Evolutionary conservation across 2,329 filamentous ascomycete genomes (phyloP).

Genomic region (Pseudocercospora musae): DNA sequence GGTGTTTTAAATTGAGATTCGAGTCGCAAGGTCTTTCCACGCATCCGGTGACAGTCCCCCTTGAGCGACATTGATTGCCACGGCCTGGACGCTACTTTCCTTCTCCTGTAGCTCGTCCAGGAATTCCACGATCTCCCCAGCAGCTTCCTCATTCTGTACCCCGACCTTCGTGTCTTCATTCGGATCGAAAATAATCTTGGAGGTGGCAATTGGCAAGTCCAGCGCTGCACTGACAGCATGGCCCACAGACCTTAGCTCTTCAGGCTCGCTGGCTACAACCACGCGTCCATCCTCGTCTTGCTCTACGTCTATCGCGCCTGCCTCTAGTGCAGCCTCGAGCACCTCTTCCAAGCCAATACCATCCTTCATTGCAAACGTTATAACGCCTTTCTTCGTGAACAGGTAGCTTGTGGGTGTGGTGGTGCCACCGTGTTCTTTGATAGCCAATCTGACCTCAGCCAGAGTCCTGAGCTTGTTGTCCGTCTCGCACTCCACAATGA

Average conservation of each 20-base stretch:
- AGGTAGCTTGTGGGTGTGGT: slow-evolving; percentile 75
- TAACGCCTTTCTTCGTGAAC: slow-evolving; percentile 76
- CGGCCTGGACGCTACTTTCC: slow-evolving; percentile 65
- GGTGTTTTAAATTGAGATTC: slow-evolving; percentile 10
- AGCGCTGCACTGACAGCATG: slow-evolving; percentile 62
- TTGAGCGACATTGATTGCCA: slow-evolving; percentile 67
- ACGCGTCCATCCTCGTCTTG: slow-evolving; percentile 66
- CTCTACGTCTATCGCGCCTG: slow-evolving; percentile 72
- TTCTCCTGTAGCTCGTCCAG: slow-evolving; percentile 62
- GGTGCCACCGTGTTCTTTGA: slow-evolving; percentile 69
- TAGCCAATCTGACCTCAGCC: slow-evolving; percentile 65
- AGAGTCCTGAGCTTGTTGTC: slow-evolving; percentile 74
- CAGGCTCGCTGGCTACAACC: slow-evolving; percentile 67
- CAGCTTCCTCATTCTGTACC: slow-evolving; percentile 56
- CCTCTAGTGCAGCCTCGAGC: slow-evolving; percentile 78
- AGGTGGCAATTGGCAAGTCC: slow-evolving; percentile 65
- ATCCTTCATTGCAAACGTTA: slow-evolving; percentile 63
- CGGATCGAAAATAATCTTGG: slow-evolving; percentile 80
- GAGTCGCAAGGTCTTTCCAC: slow-evolving; percentile 31
- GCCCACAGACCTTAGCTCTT: slow-evolving; percentile 61
- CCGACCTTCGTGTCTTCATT: slow-evolving; percentile 73
- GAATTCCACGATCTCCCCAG: slow-evolving; percentile 58
- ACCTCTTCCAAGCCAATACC: slow-evolving; percentile 63
- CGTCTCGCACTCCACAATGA: slow-evolving; percentile 82
- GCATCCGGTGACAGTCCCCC: slow-evolving; percentile 29